A percentile compares a stretch with the other conserved stretches of the same genome.
These are phyloP conservation scores for Colletotrichum tropicicola DNA, from an alignment of 2,329 filamentous ascomycete genomes.

Conservation along the genomic window DNA sequence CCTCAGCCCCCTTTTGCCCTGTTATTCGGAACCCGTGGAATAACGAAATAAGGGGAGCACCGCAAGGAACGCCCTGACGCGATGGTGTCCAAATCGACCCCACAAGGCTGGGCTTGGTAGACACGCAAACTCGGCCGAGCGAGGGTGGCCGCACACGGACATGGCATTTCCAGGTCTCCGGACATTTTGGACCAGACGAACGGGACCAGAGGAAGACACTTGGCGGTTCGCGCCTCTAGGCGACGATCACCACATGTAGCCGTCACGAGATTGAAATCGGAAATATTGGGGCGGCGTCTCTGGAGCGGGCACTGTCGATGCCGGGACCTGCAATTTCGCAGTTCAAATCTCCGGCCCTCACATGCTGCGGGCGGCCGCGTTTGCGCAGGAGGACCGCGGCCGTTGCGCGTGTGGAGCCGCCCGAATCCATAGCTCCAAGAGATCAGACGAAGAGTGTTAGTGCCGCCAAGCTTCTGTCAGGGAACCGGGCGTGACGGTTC, in stretches of 20 bases:
- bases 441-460: slow-evolving; percentile 22
- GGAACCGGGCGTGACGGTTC: slow-evolving; percentile 2
- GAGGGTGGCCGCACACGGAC: not conserved
- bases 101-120: slow-evolving; percentile 20
- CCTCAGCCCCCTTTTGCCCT: slow-evolving; percentile 5
- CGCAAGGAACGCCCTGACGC: slow-evolving; percentile 15
- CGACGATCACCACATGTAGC: slow-evolving; percentile 7
- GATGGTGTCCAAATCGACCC: slow-evolving; percentile 3
- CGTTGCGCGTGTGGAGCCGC: slow-evolving; percentile 6
- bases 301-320: slow-evolving; percentile 14
- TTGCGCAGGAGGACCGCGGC: too few relatives aligned
- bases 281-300: slow-evolving; percentile 1
- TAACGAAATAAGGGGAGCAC: slow-evolving; percentile 2
- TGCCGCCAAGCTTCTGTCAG: slow-evolving; percentile 20
- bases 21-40: not conserved
- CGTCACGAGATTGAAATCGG: not conserved
- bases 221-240: not conserved
- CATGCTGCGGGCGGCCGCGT: not conserved
- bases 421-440: slow-evolving; percentile 2
- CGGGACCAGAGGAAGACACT: not conserved
- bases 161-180: not conserved
- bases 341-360: not conserved
- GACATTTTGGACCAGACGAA: not conserved
- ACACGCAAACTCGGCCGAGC: slow-evolving; percentile 10
- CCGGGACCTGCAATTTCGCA: slow-evolving; percentile 18